Evolutionary conservation across 2,329 filamentous ascomycete genomes (phyloP).

Genomic region (Teratosphaeria zuluensis): DNA sequence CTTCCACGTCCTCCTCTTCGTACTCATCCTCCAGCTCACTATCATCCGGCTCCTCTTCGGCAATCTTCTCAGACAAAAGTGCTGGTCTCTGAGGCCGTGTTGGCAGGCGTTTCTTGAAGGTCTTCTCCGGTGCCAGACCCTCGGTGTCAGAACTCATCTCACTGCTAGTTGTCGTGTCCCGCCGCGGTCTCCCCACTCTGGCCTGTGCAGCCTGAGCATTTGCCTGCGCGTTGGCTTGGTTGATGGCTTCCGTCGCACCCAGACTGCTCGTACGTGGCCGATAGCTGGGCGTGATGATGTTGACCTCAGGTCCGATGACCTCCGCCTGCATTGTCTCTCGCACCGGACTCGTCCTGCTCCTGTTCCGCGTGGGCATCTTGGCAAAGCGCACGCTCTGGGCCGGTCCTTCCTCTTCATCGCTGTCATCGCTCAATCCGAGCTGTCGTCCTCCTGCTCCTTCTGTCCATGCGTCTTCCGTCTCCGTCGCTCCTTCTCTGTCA

Average conservation of each 20-base stretch:
- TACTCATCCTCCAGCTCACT: constrained; percentile 28
- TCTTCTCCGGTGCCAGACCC: constrained; percentile 49
- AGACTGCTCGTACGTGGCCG: constrained; percentile 57
- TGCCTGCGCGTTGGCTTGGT: constrained; percentile 43
- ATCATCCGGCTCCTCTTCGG: constrained; percentile 35
- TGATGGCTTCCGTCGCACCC: constrained; percentile 54
- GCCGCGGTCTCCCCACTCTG: constrained; percentile 41
- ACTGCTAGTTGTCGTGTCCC: constrained; percentile 72
- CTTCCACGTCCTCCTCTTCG: constrained; percentile 26
- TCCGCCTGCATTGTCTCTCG: constrained; percentile 1
- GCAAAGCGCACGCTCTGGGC: constrained; percentile 2
- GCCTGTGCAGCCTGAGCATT: constrained; percentile 5
- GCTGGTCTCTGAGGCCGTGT: constrained; percentile 47
- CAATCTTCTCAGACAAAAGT: constrained; percentile 44
- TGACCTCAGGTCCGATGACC: constrained; percentile 16
- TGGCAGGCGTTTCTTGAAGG: constrained; percentile 51
- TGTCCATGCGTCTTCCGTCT: constrained; percentile 39
- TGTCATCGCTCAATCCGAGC: constrained; percentile 79
- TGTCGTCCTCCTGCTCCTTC: constrained; percentile 75
- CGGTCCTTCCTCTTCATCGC: constrained; percentile 62
- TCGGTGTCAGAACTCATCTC: constrained; percentile 79
- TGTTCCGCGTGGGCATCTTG: constrained; percentile 22
- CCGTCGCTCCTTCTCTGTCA: constrained; percentile 40
- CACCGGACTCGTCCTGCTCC: background rate
- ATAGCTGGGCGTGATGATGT: constrained; percentile 44